Conservation (phyloP, 257 asterid genomes). For the Petrea volubilis region DNA sequence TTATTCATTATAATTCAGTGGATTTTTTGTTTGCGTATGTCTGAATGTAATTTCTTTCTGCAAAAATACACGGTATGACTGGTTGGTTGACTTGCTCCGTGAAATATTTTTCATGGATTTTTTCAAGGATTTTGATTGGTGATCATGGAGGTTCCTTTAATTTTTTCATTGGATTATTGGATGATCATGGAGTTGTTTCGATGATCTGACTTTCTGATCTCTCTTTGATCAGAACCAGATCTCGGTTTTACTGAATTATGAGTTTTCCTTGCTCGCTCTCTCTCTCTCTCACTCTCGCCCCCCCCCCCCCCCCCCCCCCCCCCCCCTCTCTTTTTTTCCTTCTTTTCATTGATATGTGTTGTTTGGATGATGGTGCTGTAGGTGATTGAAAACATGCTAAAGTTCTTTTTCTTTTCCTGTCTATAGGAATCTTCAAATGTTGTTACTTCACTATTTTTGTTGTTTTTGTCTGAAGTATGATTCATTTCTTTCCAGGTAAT, state of each 20-base stretch:
- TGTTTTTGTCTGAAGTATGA: constrained; percentile 11
- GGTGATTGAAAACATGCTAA: constrained; percentile 13
- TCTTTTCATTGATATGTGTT: constrained; percentile 5
- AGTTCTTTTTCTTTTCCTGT: constrained; percentile 12
- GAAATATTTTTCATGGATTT: neutral
- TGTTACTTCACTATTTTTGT: neutral
- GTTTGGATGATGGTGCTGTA: constrained; percentile 14
- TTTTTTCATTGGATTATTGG: too few species aligned
- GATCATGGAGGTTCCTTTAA: neutral
- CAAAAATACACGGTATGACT: neutral
- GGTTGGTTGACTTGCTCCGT: constrained; percentile 34
- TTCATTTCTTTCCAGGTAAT: constrained; percentile 27
- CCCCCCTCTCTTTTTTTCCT: constrained; percentile 5
- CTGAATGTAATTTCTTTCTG: constrained; percentile 10
- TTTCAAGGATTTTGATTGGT: neutral
- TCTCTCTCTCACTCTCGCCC: too few species aligned
- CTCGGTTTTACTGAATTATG: constrained; percentile 20
- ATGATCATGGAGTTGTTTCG: constrained; percentile 5
- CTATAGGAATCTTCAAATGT: neutral
- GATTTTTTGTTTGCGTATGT: neutral
- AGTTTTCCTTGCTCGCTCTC: too few species aligned
- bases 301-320: too few species aligned
- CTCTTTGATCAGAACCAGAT: constrained; percentile 25
- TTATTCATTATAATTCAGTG: constrained; percentile 18
- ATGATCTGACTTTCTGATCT: constrained; percentile 23